Base-by-base conservation (phyloP, 768 basidiomycete genomes). In the Boletus pseudopeckii region DNA sequence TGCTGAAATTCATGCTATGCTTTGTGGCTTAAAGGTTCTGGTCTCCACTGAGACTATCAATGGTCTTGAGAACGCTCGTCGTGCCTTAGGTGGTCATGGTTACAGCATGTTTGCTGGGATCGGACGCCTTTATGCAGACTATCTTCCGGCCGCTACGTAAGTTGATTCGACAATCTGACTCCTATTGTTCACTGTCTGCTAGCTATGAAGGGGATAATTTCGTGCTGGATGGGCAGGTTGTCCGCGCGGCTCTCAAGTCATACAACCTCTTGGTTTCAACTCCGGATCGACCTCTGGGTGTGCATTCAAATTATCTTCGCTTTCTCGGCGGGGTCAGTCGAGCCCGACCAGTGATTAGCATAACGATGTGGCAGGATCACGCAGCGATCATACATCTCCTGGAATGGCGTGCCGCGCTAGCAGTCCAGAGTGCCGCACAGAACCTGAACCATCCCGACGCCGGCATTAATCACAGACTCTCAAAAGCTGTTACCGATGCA, bases 191-290 rank as follows among this genome's bases (percentile, higher is more conserved):
- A 63, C 32, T 37, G 17, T 32, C 10, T 40, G 0, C 7, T 55
- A 86, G 85, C 3, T 89, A 80, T 57, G 88, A 90, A 71, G 88
- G 88, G 14, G 89, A 91, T 62, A 90, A 91, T 64, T 90, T 79
- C 55, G 84, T 90, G 6, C 76, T 91, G 11, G 84, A 88, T 58
- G 77, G 81, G 45, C 89, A 91, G 68, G 86, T 88, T 33, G 81
- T 87, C 33, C 80, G 86, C 22, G 81, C 85, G 0, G 85, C 86
- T 3, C 69, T 88, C 28, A 90, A 88, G 59, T 77, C 85, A 0
- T 78, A 77, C 61, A 57, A 63, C 15, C 77, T 80, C 1, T 81
- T 81, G 0, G 75, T 78, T 14, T 54, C 51, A 15, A 15, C 44
- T 18, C 43, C 59, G 1, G 33, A 34, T 15, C 52, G 36, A 28